phyloP scores from a whole-genome alignment of 495 filamentous ascomycete species.

The Amphirosellinia nigrospora region DNA sequence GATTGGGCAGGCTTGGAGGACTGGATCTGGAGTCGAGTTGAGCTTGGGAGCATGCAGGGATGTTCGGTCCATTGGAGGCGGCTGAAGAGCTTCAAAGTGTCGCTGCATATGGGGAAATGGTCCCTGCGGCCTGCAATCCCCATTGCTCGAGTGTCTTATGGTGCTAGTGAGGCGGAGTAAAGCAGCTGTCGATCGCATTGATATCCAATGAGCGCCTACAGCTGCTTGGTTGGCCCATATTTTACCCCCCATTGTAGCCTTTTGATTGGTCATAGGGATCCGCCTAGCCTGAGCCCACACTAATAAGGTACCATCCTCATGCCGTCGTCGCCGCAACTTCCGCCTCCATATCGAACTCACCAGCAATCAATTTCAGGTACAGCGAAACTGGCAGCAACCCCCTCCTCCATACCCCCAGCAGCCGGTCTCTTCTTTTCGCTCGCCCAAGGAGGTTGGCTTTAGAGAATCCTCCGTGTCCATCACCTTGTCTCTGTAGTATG shows the following conservation, averaged over 20 bases:
- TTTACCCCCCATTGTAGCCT: neutral
- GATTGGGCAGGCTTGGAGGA: conserved; percentile 25
- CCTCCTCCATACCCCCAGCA: neutral
- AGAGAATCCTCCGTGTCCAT: neutral
- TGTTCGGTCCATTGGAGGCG: conserved; percentile 27
- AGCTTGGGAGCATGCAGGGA: conserved; percentile 12
- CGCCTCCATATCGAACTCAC: conserved; percentile 18
- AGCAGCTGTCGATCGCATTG: conserved; percentile 19
- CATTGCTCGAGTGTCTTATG: conserved; percentile 13
- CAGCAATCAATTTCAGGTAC: conserved; percentile 10
- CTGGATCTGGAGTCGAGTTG: neutral
- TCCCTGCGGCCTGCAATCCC: conserved; percentile 18
- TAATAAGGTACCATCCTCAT: conserved; percentile 16
- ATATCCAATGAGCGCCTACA: conserved; percentile 1
- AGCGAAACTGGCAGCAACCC: conserved; percentile 6
- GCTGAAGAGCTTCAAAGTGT: conserved; percentile 26
- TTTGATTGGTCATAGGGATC: neutral
- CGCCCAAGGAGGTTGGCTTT: neutral
- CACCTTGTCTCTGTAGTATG: neutral
- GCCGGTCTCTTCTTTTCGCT: neutral
- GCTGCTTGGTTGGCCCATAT: neutral
- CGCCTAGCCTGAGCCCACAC: conserved; percentile 8
- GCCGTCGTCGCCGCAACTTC: conserved; percentile 24
- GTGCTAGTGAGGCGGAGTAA: conserved; percentile 29
- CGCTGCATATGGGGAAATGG: conserved; percentile 17